Percentiles rank a stretch among this genome's conserved stretches.
Evolutionary conservation across 441 rosid species (phyloP).

Genomic region (Croton laevigatus): DNA sequence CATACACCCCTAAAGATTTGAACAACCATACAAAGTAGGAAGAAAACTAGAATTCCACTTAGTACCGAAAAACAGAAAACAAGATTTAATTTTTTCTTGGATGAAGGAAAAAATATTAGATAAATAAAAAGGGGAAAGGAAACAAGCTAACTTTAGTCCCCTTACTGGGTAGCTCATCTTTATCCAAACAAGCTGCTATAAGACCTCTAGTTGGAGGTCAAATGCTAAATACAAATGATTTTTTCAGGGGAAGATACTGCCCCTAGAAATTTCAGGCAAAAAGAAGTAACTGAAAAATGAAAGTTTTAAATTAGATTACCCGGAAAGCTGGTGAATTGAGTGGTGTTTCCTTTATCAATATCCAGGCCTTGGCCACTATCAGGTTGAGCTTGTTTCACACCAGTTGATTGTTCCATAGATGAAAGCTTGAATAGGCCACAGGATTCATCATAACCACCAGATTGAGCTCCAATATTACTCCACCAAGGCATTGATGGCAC

Average conservation of each 20-base stretch:
- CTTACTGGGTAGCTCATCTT: no score
- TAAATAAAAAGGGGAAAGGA: no score
- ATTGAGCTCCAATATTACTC: slow-evolving; percentile 54
- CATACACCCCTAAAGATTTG: background rate
- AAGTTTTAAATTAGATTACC: slow-evolving; percentile 44
- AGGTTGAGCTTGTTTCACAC: slow-evolving; percentile 31
- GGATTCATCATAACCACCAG: slow-evolving; percentile 37
- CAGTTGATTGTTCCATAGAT: slow-evolving; percentile 29
- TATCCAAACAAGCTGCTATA: no score
- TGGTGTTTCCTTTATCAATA: slow-evolving; percentile 38
- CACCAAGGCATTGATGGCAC: slow-evolving; percentile 62
- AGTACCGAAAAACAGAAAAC: background rate
- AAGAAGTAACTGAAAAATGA: background rate
- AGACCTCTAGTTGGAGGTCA: background rate
- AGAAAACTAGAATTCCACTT: background rate
- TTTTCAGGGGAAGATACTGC: background rate
- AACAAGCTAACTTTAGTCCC: no score
- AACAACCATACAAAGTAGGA: background rate
- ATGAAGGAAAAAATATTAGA: no score
- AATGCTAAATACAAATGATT: background rate
- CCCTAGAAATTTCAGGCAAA: background rate
- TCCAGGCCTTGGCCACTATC: slow-evolving; percentile 32
- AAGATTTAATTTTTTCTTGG: no score
- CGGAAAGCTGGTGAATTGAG: slow-evolving; percentile 56
- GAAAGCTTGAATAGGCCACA: slow-evolving; percentile 44